Percentiles rank a stretch among this genome's conserved stretches.
phyloP scores from a whole-genome alignment of 257 asterid genomes.

The Nicotiana noctiflora region DNA sequence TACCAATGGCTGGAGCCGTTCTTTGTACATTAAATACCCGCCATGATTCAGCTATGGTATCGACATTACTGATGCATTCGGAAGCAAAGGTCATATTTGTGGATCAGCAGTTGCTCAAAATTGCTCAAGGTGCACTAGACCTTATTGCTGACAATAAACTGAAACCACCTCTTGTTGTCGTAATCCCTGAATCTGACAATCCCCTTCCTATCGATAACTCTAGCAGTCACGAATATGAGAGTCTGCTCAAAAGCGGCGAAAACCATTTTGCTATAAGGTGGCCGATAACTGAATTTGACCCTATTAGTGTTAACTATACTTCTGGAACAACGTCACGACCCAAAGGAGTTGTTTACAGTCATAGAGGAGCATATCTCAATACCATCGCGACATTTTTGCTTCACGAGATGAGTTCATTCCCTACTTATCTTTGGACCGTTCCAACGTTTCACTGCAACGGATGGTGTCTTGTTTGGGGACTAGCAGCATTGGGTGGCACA shows the following conservation, averaged over 20 bases:
- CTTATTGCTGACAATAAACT: not conserved
- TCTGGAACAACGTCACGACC: conserved; percentile 3
- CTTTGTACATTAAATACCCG: conserved; percentile 7
- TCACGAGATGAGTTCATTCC: not conserved
- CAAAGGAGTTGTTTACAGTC: conserved; percentile 11
- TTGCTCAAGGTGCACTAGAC: not conserved
- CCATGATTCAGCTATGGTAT: conserved; percentile 6
- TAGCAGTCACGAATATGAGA: not conserved
- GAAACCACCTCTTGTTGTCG: not conserved
- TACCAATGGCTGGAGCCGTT: conserved; percentile 1
- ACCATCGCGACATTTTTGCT: not conserved
- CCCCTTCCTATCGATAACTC: not conserved
- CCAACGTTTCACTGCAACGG: conserved; percentile 8
- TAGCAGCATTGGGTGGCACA: conserved; percentile 1
- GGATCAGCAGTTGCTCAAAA: not conserved
- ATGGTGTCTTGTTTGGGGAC: not conserved
- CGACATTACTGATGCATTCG: conserved; percentile 1
- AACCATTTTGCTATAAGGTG: not conserved
- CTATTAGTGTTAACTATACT: conserved; percentile 7
- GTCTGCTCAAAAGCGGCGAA: not conserved
- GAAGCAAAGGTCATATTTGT: not conserved
- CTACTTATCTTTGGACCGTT: not conserved
- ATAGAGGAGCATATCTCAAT: conserved; percentile 8
- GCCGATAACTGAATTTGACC: conserved; percentile 4
- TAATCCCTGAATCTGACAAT: not conserved